phyloP scores from a whole-genome alignment of 805 yeast species.

The Zygosaccharomyces kombuchaensis region DNA sequence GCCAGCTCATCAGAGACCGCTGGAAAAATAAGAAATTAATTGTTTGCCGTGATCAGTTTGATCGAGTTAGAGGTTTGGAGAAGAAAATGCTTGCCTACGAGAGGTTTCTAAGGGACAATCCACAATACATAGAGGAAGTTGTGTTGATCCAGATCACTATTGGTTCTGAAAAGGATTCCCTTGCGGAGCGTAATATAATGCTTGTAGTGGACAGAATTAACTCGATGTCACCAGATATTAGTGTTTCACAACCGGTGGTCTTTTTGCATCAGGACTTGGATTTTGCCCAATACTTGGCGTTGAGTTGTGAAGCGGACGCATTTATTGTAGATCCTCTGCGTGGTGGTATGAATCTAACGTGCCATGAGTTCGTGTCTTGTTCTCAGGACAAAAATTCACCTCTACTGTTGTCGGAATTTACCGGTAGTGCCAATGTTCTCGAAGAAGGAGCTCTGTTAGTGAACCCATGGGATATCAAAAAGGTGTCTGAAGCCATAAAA shows the following conservation, averaged over 20 bases:
- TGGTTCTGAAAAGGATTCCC: conserved; percentile 53
- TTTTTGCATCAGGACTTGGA: conserved; percentile 84
- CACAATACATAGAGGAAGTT: conserved; percentile 61
- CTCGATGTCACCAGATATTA: conserved; percentile 64
- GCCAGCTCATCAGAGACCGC: conserved; percentile 63
- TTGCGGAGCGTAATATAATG: conserved; percentile 68
- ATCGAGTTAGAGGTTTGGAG: conserved; percentile 79
- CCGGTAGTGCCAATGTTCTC: conserved; percentile 85
- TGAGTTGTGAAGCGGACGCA: conserved; percentile 78
- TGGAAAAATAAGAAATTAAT: conserved; percentile 70
- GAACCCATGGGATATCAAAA: conserved; percentile 85
- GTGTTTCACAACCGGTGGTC: conserved; percentile 77
- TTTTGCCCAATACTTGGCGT: conserved; percentile 83
- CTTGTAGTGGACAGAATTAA: conserved; percentile 82
- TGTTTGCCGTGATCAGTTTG: conserved; percentile 85
- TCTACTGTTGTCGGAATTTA: conserved; percentile 82
- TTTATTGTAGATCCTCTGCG: conserved; percentile 88
- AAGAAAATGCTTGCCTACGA: conserved; percentile 88
- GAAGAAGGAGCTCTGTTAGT: conserved; percentile 66
- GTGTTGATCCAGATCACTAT: conserved; percentile 81
- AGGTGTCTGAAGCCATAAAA: conserved; percentile 60
- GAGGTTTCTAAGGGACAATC: conserved; percentile 64
- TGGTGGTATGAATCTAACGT: conserved; percentile 95
- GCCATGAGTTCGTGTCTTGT: conserved; percentile 87
- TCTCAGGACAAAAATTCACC: conserved; percentile 71